Evolutionary conservation across 108 stramenopile genomes (phyloP), one percentile per base, ranked within the genome.

Genomic region (Cyclostephanos invisitatus): DNA sequence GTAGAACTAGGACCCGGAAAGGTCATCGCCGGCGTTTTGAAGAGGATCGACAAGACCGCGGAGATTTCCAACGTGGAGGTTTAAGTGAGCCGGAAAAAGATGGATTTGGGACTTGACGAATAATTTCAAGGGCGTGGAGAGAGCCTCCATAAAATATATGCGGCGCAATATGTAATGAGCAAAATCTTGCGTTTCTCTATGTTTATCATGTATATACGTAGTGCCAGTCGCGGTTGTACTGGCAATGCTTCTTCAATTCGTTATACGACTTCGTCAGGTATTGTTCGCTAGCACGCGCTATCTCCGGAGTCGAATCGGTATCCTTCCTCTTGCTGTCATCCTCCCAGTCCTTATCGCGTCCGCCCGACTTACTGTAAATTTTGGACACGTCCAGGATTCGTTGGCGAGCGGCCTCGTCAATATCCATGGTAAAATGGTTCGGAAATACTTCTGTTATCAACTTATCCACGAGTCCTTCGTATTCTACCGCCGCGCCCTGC

Each of bases 11-110:
- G 96, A 68, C 95, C 95, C 12, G 95, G 95, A 51, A 96, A 97
- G 91, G 98, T 98, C 17, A 93, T 92, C 15, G 87, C 96, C 24
- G 98, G 98, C 18, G 97, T 98, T 76, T 68, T 98, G 62, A 98
- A 98, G 85, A 89, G 97, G 69, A 91, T 97, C 64, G 82, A 91
- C 87, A 97, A 95, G 83, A 86, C 84, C 18, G 95, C 94, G 1
- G 84, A 89, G 65, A 91, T 94, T 73, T 75, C 79, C 49, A 96
- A 96, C 73, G 80, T 98, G 22, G 95, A 93, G 68, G 97, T 95
- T 21, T 98, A 96, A 84, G 56, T n/a, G 14, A 29, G 10, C 4
- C 29, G 12, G 5, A 27, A 53, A n/a, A 57, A 17, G 29, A 57
- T 17, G 24, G 10, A 18, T 12, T 28, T 24, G 25, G 5, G 56